phyloP scores from a whole-genome alignment of 495 filamentous ascomycete species.

The Daldinia concentrica region DNA sequence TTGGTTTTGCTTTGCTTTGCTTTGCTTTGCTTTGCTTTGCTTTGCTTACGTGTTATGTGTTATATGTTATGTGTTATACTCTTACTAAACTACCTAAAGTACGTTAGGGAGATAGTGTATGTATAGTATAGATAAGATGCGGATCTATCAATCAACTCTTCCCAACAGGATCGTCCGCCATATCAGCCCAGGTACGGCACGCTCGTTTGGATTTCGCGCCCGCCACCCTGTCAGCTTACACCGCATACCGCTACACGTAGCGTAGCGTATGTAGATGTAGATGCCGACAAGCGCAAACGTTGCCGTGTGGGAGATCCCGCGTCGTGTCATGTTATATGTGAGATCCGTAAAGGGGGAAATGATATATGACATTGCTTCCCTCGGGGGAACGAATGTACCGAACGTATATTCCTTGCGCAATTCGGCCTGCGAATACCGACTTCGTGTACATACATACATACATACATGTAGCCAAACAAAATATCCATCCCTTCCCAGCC shows the following conservation, averaged over 20 bases:
- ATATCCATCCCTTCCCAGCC: neutral
- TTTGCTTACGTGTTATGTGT: neutral
- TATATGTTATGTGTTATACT: neutral
- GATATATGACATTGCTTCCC: slow-evolving; percentile 21
- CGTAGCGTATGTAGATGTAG: neutral
- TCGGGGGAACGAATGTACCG: neutral
- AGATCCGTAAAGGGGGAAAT: slow-evolving; percentile 18
- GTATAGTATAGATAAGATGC: neutral
- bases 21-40: no score
- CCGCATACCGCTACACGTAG: slow-evolving; percentile 30
- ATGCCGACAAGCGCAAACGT: neutral
- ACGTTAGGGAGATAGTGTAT: no score
- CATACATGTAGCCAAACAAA: neutral
- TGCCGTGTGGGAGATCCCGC: slow-evolving; percentile 10
- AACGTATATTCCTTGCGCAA: neutral
- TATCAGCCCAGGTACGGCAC: neutral
- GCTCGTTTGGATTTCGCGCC: neutral
- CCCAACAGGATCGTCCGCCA: neutral
- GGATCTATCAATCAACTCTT: neutral
- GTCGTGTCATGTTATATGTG: slow-evolving; percentile 13
- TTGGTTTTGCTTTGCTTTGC: neutral
- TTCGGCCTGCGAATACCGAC: neutral
- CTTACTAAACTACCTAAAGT: neutral
- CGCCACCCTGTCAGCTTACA: slow-evolving; percentile 31
- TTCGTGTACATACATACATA: neutral